Base-by-base conservation (phyloP, 306 rosid species). In the Astragalus membranaceus region DNA sequence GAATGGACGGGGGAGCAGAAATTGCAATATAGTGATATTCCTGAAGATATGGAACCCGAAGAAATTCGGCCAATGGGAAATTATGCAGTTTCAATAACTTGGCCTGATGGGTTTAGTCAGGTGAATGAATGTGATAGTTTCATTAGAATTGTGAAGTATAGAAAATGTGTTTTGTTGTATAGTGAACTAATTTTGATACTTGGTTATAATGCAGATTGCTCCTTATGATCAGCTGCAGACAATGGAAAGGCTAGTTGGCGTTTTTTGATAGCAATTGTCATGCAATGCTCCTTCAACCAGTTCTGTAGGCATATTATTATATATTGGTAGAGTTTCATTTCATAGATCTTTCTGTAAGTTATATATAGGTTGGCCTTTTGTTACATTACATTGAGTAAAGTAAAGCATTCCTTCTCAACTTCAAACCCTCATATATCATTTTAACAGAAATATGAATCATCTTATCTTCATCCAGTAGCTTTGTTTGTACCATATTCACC, bases 1-100 rank as follows among this genome's bases (percentile, higher is more conserved):
- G 97, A 94, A 74, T 94, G 98, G 95, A 86, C 96, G 0, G 96
- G 96, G 68, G 95, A 89, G 83, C 99, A 95, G 82, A 95, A 89
- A 67, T 79, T 95, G 86, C 96, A 83, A 75, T 87, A 83, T 60
- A 33, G 47, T 16, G 99, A 95, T 85, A 82, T 95, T 78, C 91
- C 89, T 15, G 95, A 91, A 55, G 91, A 91, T 59, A 87, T 91
- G 57, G 95, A 95, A 87, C 97, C 95, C 0, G 96, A 89, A 74
- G 97, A 95, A 72, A 95, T 95, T 74, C 85, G 88, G 37, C 97
- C 96, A 1, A 87, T 95, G 96, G 96, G 97, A 75, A 95, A 95
- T 75, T 89, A 95, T 75, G 99, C 99, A 0, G 96, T 82, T 73
- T 86, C 95, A 73, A 89, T 95, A 80, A 84, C 89, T 10, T 95